Base-by-base conservation (phyloP, 2,329 filamentous ascomycete species). In the Aureobasidium uvarum region DNA sequence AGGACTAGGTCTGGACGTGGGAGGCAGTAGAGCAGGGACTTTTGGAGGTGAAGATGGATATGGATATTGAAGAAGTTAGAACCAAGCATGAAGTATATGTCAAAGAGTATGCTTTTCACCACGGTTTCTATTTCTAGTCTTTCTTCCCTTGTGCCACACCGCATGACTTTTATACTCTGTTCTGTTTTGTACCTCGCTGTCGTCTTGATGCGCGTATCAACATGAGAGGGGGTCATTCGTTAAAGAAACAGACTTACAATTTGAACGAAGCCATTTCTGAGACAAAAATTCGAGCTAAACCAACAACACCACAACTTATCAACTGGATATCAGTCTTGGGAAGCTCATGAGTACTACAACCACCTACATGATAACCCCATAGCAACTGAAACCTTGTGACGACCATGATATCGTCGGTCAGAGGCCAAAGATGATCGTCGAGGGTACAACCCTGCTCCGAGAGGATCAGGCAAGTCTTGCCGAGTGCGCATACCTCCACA, bases 1-100 rank as follows among this genome's bases (percentile, higher is more conserved):
- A 66, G 90, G 91, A 0, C 90, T 95, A 87, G 90, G 89, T 2
- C 78, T 95, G 68, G 80, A 75, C 28, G 64, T 70, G 7, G 65
- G 65, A 50, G 36, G 36, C 14, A 54, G 50, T 43, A 31, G 48
- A 20, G 62, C 39, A n/a, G 51, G 50, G 1, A 11, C 28, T 5
- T 36, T 38, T 28, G 62, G 0, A 18, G 50, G 31, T 3, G 62
- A 55, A 1, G 62, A 64, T 10, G 62, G 39, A 10, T 63, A 63
- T 45, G 60, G 36, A 0, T 63, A 63, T 33, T 63, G 52, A 55
- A 18, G 25, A n/a, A 51, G 6, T 23, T 33, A 31, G 13, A 28
- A 25, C 25, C 16, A 18, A 6, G 4, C 5, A 31, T 51, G 33
- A 11, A 13, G 11, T 36, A 13, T 2, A 13, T 36, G 33, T 36